Evolutionary conservation across 2,329 filamentous ascomycete species (phyloP).

Genomic region (Aspergillus fumigatiaffinis): DNA sequence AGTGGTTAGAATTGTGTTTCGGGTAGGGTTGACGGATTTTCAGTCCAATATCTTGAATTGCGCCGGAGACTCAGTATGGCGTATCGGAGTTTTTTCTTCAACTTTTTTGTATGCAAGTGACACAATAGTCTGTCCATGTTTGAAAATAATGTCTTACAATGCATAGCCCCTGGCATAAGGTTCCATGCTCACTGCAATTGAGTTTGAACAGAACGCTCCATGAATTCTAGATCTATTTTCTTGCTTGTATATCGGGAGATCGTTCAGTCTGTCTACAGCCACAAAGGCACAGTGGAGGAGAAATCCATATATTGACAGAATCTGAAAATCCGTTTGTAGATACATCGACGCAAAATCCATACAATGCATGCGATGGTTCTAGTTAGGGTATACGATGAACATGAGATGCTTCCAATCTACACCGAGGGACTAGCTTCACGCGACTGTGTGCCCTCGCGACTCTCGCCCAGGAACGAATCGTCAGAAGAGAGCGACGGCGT

Average conservation of each 20-base stretch:
- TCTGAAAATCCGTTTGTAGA: background rate
- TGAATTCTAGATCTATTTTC: background rate
- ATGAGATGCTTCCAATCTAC: background rate
- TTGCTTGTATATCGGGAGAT: background rate
- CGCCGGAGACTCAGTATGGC: background rate
- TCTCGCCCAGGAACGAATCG: constrained; percentile 25
- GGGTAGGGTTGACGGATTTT: background rate
- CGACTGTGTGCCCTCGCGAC: constrained; percentile 21
- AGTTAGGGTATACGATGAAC: constrained; percentile 7
- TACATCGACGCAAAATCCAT: constrained; percentile 6
- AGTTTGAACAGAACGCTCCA: background rate
- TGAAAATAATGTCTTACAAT: background rate
- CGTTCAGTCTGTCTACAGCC: background rate
- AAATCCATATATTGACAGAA: background rate
- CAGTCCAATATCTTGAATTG: constrained; percentile 1
- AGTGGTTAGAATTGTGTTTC: background rate
- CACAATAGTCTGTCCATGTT: background rate
- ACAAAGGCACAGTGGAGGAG: background rate
- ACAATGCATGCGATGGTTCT: constrained; percentile 1
- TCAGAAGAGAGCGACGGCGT: constrained; percentile 34
- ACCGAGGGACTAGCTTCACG: background rate
- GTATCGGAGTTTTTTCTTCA: constrained; percentile 5
- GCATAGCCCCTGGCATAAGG: background rate
- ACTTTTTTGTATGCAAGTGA: constrained; percentile 5
- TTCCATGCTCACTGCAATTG: background rate